Conservation (phyloP, 371 early-diverging fungal species). For the Apophysomyces variabilis region DNA sequence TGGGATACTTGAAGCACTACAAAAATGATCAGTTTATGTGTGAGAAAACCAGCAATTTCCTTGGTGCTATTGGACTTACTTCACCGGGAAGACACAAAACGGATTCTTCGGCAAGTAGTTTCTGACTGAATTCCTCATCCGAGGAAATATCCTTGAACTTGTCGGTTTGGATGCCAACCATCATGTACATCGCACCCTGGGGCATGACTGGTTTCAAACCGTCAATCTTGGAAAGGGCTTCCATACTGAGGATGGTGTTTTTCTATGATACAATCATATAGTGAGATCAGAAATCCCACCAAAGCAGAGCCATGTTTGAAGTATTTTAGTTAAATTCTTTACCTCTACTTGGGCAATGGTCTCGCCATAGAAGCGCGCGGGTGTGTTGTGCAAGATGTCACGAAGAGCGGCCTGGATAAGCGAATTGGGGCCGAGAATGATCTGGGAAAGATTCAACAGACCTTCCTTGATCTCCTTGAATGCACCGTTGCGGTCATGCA, state of each 20-base stretch:
- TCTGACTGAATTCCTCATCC: conserved; percentile 84
- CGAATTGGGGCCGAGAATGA: conserved; percentile 87
- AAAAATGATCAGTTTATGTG: neutral
- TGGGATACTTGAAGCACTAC: conserved; percentile 82
- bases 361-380: conserved; percentile 69
- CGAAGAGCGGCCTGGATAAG: conserved; percentile 79
- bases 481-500: conserved; percentile 73
- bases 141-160: conserved; percentile 75
- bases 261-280: conserved; percentile 27
- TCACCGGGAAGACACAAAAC: conserved; percentile 88
- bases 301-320: too few species aligned
- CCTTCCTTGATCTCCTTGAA: conserved; percentile 71
- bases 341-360: conserved; percentile 73
- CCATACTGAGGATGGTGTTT: conserved; percentile 71
- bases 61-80: conserved; percentile 40
- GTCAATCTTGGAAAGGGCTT: conserved; percentile 66
- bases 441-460: conserved; percentile 70
- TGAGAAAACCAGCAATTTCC: neutral
- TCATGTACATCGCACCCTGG: conserved; percentile 95
- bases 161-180: conserved; percentile 79
- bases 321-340: neutral
- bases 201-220: conserved; percentile 81
- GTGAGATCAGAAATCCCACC: neutral
- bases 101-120: conserved; percentile 82
- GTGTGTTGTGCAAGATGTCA: conserved; percentile 76